Percentiles rank a stretch among this genome's conserved stretches.
phyloP scores from a whole-genome alignment of 2,329 filamentous ascomycete species.

The Verticillium zaregamsianum region DNA sequence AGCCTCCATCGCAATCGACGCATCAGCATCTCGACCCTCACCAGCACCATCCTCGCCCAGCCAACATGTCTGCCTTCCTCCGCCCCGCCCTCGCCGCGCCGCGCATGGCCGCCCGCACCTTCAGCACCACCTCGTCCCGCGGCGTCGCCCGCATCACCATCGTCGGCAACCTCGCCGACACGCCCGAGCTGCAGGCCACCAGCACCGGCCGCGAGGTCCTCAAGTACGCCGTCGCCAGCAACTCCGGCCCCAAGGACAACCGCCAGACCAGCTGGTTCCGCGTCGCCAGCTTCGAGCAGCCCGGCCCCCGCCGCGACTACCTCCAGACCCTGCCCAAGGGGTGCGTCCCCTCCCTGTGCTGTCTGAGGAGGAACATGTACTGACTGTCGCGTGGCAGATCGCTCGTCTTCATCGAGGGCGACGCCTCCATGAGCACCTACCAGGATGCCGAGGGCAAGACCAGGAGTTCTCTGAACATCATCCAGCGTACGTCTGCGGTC shows the following conservation, averaged over 20 bases:
- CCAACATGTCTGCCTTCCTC: conserved; percentile 43
- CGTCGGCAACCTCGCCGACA: conserved; percentile 76
- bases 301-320: conserved; percentile 67
- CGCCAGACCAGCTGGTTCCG: conserved; percentile 82
- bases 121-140: conserved; percentile 66
- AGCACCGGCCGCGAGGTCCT: conserved; percentile 70
- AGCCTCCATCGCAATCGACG: background rate
- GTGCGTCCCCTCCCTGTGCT: conserved; percentile 46
- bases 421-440: conserved; percentile 65
- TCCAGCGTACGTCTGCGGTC: conserved; percentile 65
- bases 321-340: conserved; percentile 76
- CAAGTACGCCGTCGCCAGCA: conserved; percentile 72
- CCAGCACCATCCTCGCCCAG: background rate
- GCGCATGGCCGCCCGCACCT: conserved; percentile 57
- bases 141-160: conserved; percentile 77
- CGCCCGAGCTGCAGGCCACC: conserved; percentile 71
- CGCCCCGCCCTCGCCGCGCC: conserved; percentile 46
- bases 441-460: conserved; percentile 68
- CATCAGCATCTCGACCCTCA: too few relatives aligned
- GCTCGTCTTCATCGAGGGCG: conserved; percentile 78
- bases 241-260: conserved; percentile 62
- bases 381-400: conserved; percentile 46
- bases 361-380: background rate
- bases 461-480: conserved; percentile 60
- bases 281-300: conserved; percentile 65